Evolutionary conservation across 2,329 filamentous ascomycete genomes (phyloP), one percentile per base, ranked within the genome.

Genomic region (Chaetothyriales sp.): DNA sequence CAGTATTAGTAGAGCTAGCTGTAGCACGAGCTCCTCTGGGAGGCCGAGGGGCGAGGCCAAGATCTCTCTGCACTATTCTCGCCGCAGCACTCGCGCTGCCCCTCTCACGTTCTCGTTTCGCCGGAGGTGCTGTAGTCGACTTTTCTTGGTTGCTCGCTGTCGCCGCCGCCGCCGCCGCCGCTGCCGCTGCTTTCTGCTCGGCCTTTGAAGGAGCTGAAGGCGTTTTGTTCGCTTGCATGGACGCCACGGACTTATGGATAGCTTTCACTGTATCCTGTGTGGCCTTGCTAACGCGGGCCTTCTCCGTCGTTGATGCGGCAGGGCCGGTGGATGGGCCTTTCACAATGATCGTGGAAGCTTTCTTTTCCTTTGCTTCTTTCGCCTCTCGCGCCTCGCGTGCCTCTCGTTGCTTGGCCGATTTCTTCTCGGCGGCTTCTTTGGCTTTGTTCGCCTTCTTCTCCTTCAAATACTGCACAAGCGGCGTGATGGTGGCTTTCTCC

Each of bases 391-490:
- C 65, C 52, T 83, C 79, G 53, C 75, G 74, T 52, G 68, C 65
- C 52, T 83, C 79, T 53, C 75, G 74, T 52, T 80, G 73, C 60
- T 77, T 77, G 8, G 61, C 54, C 18, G 60, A 56, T 49, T 60
- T 58, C 22, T 55, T 56, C 20, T 62, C 55, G 46, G 62, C 56
- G 20, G 56, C 57, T 28, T 72, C 70, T 59, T 74, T 76, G 28
- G 75, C 75, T 62, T 79, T 80, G 64, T 80, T 86, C 12, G 86
- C 86, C 69, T 94, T 95, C 70, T 93, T 95, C 65, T 95, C 89
- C 57, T 84, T 84, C 36, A 95, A 74, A 57, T 82, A 93, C 63
- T 95, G 87, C 49, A 96, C 85, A 49, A 98, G 69, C 0, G 92
- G 92, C 0, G 92, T 96, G 0, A 82, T 89, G 20, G 80, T 87